These are phyloP conservation scores for Aspergillus baeticus DNA, from an alignment of 495 filamentous ascomycete genomes.

Conservation along the genomic window DNA sequence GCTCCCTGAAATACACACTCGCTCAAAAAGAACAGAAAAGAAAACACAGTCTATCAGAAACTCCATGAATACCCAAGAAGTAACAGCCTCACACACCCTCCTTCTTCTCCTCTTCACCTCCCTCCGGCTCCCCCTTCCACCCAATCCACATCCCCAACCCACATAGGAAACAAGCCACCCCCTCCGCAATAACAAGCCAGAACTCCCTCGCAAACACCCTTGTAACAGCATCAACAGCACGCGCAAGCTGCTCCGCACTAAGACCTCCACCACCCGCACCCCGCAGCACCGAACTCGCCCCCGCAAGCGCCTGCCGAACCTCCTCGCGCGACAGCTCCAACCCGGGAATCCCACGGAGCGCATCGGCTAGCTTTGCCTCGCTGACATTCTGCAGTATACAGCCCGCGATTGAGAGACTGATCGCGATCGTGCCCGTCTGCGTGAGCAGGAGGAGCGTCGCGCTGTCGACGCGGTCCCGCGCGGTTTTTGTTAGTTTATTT, in stretches of 20 bases:
- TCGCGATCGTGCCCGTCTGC: constrained; percentile 13
- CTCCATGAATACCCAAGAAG: too few relatives aligned
- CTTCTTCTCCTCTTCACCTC: too few relatives aligned
- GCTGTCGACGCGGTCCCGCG: constrained; percentile 12
- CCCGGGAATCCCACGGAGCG: neutral
- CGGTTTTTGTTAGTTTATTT: neutral
- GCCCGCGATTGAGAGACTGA: constrained; percentile 8
- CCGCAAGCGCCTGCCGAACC: constrained; percentile 9
- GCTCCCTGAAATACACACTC: too few relatives aligned
- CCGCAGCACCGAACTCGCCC: constrained; percentile 10
- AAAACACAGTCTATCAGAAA: too few relatives aligned
- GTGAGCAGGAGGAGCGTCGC: constrained; percentile 9
- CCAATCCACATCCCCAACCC: constrained; percentile 8
- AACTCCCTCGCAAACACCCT: constrained; percentile 13
- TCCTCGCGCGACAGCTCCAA: constrained; percentile 1
- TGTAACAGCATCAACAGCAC: constrained; percentile 4
- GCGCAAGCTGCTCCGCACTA: neutral
- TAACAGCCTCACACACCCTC: too few relatives aligned
- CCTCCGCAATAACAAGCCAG: constrained; percentile 7
- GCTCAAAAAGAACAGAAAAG: too few relatives aligned
- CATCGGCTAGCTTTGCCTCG: neutral
- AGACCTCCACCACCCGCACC: neutral
- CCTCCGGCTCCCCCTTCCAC: too few relatives aligned
- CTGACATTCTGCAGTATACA: constrained; percentile 17
- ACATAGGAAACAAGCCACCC: constrained; percentile 11